Conservation (phyloP, 345 rosid genomes). For the Pelargonium nanum region DNA sequence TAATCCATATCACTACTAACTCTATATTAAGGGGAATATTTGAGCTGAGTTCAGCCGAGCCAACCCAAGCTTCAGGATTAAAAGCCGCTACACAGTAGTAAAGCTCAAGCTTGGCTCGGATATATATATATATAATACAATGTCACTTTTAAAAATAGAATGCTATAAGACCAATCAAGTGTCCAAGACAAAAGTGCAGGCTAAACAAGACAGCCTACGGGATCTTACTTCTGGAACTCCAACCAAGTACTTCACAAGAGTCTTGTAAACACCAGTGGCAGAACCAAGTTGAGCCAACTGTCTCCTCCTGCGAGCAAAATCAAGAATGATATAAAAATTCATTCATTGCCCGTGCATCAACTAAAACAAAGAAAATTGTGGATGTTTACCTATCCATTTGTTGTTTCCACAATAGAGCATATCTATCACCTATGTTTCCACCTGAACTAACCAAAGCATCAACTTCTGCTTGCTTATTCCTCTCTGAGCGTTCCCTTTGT, state of each 20-base stretch:
- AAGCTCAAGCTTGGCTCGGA: too few species aligned
- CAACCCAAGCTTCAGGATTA: background rate
- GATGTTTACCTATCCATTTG: constrained; percentile 80
- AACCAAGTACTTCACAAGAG: constrained; percentile 92
- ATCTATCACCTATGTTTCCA: constrained; percentile 63
- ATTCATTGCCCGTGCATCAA: constrained; percentile 7
- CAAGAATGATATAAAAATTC: constrained; percentile 12
- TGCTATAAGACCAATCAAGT: background rate
- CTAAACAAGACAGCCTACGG: constrained; percentile 1
- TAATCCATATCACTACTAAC: background rate
- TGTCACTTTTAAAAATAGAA: background rate
- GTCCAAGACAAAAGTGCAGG: background rate
- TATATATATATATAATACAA: too few species aligned
- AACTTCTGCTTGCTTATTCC: constrained; percentile 92
- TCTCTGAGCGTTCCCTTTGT: constrained; percentile 94
- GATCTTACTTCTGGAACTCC: constrained; percentile 92
- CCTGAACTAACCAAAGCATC: constrained; percentile 72
- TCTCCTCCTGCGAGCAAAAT: constrained; percentile 56
- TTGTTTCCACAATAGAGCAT: constrained; percentile 87
- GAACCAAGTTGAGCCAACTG: constrained; percentile 93
- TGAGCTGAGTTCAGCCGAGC: background rate
- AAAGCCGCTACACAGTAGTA: background rate
- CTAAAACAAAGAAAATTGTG: constrained; percentile 7
- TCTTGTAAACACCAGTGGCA: constrained; percentile 95
- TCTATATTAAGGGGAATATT: background rate